phyloP scores from a whole-genome alignment of 768 basidiomycete species.

The Boletellus sp. region DNA sequence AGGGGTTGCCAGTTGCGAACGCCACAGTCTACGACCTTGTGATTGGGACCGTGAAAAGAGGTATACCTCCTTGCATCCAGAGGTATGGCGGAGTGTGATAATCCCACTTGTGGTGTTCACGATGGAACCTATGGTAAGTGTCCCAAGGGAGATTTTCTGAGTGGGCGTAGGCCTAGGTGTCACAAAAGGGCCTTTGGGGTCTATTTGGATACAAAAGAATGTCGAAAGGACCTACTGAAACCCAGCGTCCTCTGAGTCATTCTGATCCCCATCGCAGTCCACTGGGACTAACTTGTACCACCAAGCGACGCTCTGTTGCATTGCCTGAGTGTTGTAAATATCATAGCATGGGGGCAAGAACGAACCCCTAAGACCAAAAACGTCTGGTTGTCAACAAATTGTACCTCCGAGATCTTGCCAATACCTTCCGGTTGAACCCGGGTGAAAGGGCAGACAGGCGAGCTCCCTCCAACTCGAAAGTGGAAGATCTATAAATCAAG shows the following conservation, averaged over 20 bases:
- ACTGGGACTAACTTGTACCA: conserved; percentile 20
- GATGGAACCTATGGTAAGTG: not conserved
- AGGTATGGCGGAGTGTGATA: conserved; percentile 18
- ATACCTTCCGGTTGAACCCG: conserved; percentile 17
- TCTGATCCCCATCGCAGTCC: conserved; percentile 7
- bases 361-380: conserved; percentile 27
- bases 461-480: conserved; percentile 7
- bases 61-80: conserved; percentile 18
- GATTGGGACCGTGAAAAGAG: conserved; percentile 6
- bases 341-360: not conserved
- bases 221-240: conserved; percentile 18
- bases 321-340: conserved; percentile 3
- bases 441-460: conserved; percentile 1
- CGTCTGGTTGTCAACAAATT: conserved; percentile 20
- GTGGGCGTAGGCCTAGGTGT: conserved; percentile 10
- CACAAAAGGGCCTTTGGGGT: conserved; percentile 4
- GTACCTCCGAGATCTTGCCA: conserved; percentile 21
- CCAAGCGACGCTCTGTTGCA: conserved; percentile 9
- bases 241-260: conserved; percentile 5
- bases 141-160: conserved; percentile 10
- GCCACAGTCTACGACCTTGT: conserved; percentile 21
- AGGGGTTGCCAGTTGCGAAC: conserved; percentile 7
- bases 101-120: conserved; percentile 13
- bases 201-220: not conserved
- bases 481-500: conserved; percentile 16